Evolutionary conservation across 1,284 basidiomycete species (phyloP).

Genomic region (Cutaneotrichosporon mucoides): DNA sequence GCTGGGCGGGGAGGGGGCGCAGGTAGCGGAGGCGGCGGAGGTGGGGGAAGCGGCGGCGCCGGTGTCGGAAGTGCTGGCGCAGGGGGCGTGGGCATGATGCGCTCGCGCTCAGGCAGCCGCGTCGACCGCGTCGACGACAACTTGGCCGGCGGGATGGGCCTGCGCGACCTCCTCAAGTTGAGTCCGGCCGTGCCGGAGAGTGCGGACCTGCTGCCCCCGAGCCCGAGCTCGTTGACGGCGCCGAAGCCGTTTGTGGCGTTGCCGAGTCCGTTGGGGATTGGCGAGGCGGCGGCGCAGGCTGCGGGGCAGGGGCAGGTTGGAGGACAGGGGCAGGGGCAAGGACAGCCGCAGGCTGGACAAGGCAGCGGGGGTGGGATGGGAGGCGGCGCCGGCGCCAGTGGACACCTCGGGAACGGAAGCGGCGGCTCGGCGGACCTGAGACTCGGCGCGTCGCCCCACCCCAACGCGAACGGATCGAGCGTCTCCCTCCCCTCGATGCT

Average conservation of each 20-base stretch:
- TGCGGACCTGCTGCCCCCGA: slow-evolving; percentile 67
- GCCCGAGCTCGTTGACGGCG: slow-evolving; percentile 56
- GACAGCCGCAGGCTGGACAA: too few species aligned
- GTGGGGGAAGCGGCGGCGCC: too few species aligned
- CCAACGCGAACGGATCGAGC: not conserved
- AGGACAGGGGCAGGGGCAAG: too few species aligned
- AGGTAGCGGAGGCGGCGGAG: too few species aligned
- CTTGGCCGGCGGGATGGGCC: slow-evolving; percentile 18
- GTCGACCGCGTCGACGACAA: slow-evolving; percentile 23
- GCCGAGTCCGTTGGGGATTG: slow-evolving; percentile 50
- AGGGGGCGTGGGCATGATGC: slow-evolving; percentile 33
- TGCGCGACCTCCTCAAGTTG: slow-evolving; percentile 46
- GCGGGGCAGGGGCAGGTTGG: too few species aligned
- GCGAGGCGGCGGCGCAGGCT: not conserved
- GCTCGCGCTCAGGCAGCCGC: slow-evolving; percentile 37
- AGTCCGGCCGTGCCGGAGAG: slow-evolving; percentile 37
- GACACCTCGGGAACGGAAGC: too few species aligned
- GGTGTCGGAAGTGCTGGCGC: slow-evolving; percentile 6
- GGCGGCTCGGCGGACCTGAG: too few species aligned
- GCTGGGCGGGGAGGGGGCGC: too few species aligned
- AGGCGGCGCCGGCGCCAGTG: too few species aligned
- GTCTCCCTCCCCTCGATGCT: not conserved
- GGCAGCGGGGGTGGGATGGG: too few species aligned
- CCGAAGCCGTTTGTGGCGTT: slow-evolving; percentile 49
- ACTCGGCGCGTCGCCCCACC: too few species aligned